phyloP scores from a whole-genome alignment of 306 rosid species.

The Dryas octopetala region DNA sequence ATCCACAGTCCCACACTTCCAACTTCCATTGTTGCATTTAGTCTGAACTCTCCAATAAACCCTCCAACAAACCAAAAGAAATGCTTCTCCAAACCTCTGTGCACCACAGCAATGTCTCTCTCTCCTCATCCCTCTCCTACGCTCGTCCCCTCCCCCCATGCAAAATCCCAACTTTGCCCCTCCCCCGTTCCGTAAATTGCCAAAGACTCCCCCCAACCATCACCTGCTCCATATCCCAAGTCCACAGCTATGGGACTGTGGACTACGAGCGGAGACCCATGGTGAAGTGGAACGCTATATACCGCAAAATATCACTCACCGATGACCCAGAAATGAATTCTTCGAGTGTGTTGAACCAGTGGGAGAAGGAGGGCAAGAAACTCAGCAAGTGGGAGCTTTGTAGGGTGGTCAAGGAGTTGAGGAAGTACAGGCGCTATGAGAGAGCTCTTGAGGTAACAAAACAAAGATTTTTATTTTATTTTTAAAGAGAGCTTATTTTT shows the following conservation, averaged over 20 bases:
- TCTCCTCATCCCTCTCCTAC: slow-evolving; percentile 52
- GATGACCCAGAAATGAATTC: slow-evolving; percentile 60
- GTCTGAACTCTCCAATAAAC: not conserved
- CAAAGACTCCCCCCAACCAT: slow-evolving; percentile 28
- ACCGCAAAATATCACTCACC: slow-evolving; percentile 56
- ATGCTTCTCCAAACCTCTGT: slow-evolving; percentile 58
- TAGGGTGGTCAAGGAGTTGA: slow-evolving; percentile 71
- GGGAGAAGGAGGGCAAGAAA: slow-evolving; percentile 78
- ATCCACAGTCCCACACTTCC: not conserved
- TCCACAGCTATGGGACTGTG: slow-evolving; percentile 66
- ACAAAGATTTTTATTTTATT: not conserved
- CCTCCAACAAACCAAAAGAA: not conserved
- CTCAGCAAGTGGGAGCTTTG: slow-evolving; percentile 83
- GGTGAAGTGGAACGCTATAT: slow-evolving; percentile 63
- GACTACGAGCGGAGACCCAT: slow-evolving; percentile 67
- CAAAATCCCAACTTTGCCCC: slow-evolving; percentile 20
- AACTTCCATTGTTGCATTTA: not conserved
- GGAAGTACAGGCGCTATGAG: slow-evolving; percentile 51
- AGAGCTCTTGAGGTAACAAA: slow-evolving; percentile 82
- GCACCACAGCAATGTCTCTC: slow-evolving; percentile 44
- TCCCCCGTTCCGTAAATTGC: slow-evolving; percentile 14
- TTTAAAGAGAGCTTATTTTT: not conserved
- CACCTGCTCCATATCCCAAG: slow-evolving; percentile 56
- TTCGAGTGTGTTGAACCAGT: slow-evolving; percentile 59
- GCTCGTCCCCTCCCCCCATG: slow-evolving; percentile 31